Base-by-base conservation (phyloP, 768 basidiomycete genomes). In the Lentinula detonsa region DNA sequence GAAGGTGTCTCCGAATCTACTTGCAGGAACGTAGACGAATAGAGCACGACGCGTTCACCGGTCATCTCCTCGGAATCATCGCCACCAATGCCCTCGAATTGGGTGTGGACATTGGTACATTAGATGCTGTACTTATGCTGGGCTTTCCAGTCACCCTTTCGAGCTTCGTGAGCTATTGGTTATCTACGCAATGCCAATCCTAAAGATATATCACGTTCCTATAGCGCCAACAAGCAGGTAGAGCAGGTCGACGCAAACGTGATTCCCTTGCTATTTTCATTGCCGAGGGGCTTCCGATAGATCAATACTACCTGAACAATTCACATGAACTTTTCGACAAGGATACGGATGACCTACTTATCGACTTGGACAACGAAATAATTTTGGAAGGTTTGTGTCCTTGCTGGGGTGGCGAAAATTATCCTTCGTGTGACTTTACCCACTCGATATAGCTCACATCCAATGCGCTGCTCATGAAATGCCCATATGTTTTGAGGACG, bases 61-160 rank as follows among this genome's bases (percentile, higher is more conserved):
- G 93, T 2, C 80, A 84, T 63, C 76, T 95, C 9, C 81, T 96
- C 0, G 93, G 94, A 11, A 88, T 95, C 49, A 81, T 96, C 37
- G 90, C 93, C 0, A 96, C 93, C 0, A 95, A 93, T 66, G 93
- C 93, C 0, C 80, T 95, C 11, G 94, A 96, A 71, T 83, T 95
- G 6, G 93, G 93, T 13, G 88, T 94, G n/a, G 92, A 95, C 66
- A 94, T 95, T 39, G 93, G 91, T 15, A 83, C 81, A n/a, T 71
- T 95, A 56, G 94, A 95, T 68, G 91, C 89, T 6, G 93, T 95
- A 45, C 84, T 96, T 59, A 91, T 93, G 82, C 81, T 94, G 33
- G 91, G 91, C 1, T 93, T 95, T 69, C 93, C 93, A 0, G 78
- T 83, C 58, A 84, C 81, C 45, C 74, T 95, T 39, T 88, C 93